Conservation (phyloP, 2,329 filamentous ascomycete species). For the Colletotrichum sp. region DNA sequence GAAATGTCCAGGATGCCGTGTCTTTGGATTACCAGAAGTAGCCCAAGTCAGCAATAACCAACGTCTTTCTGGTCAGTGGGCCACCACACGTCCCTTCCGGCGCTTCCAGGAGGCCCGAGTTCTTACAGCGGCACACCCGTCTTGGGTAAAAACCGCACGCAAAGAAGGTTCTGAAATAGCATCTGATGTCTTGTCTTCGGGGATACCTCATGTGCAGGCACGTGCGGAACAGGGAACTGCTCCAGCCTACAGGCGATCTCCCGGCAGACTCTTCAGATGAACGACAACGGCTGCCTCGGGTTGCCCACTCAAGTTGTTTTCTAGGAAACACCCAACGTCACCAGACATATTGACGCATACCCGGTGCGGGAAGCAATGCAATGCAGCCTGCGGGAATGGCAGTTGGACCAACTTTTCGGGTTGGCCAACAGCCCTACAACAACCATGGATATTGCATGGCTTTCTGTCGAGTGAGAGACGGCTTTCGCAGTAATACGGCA, state of each 20-base stretch:
- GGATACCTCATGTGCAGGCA: not conserved
- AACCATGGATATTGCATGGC: not conserved
- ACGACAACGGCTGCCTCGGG: not conserved
- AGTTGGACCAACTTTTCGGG: not conserved
- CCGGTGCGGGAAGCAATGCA: not conserved
- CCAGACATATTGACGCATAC: not conserved
- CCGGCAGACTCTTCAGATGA: not conserved
- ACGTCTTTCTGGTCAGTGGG: not conserved
- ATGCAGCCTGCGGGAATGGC: not conserved
- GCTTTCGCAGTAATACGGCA: not conserved
- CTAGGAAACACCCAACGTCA: not conserved
- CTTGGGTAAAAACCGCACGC: not conserved
- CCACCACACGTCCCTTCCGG: not conserved
- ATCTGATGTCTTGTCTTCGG: not conserved
- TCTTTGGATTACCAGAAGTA: not conserved
- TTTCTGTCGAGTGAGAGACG: not conserved
- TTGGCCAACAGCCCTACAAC: not conserved
- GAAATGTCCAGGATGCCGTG: not conserved
- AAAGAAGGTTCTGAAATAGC: not conserved
- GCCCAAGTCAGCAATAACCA: not conserved
- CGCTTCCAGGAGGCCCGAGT: not conserved
- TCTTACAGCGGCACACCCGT: not conserved
- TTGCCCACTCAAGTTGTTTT: not conserved
- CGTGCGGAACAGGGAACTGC: not conserved
- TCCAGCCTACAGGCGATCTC: not conserved